Base-by-base conservation (phyloP, 108 stramenopile genomes). In the Nannochloropsis salina region DNA sequence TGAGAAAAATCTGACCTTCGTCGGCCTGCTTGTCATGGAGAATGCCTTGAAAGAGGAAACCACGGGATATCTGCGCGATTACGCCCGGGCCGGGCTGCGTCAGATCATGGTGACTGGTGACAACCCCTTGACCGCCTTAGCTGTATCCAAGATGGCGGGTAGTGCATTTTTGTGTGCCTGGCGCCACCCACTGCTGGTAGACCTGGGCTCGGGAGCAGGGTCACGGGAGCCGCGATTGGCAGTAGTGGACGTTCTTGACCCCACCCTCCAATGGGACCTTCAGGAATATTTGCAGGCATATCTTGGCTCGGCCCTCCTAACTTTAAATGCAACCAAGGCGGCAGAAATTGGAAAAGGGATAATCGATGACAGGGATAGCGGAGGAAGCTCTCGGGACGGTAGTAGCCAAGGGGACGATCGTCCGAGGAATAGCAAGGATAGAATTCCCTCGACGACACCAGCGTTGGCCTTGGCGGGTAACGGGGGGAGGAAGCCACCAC, bases 21-120 rank as follows among this genome's bases (percentile, higher is more conserved):
- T 22, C 22, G 81, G 81, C 11, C 40, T 81, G 22, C 31, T 81
- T 11, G 40, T 81, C 22, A 81, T 81, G 81, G 81, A 41, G 40
- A 81, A 81, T 41, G 22, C 81, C 81, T 81, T 81, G 81, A 81
- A 81, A 41, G 40, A 22, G 22, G 81, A 81, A 4, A 81, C 81
- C 11, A 41, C 41, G 22, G 81, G 81, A n/a, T 74, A 74, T 74
- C n/a, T 74, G 61, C 61, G 61, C 4, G 61, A 74, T 74, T 74
- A 74, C 8, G 61, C 61, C 61, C 61, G 61, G 61, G 61, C 61
- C 20, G 61, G 61, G 6, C 31, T 81, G 81, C 20, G 81, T 11
- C 81, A 81, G 41, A 41, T 81, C 40, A 81, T 81, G 81, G 81
- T 81, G 9, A 81, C 81, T 12, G 81, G 81, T 8, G 81, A 81